These are phyloP conservation scores for Zygosaccharomyces bailii DNA, from an alignment of 805 yeast genomes.

Conservation along the genomic window DNA sequence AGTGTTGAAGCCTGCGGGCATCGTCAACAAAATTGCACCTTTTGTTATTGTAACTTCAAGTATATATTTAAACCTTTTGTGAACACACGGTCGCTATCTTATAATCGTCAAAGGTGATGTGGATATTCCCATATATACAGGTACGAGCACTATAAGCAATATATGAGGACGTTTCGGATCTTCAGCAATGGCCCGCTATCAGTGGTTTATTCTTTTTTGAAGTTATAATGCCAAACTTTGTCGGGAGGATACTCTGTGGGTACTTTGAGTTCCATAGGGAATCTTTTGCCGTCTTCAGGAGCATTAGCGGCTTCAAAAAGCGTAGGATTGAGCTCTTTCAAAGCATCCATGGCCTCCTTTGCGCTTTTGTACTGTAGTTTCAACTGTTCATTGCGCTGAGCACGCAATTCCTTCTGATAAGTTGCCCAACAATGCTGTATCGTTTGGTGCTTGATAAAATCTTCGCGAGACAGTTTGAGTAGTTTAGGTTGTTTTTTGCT, in stretches of 20 bases:
- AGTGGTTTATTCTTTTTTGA: slow-evolving; percentile 10
- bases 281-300: slow-evolving; percentile 54
- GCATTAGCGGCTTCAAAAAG: slow-evolving; percentile 62
- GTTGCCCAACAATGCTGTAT: slow-evolving; percentile 80
- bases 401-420: slow-evolving; percentile 51
- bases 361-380: slow-evolving; percentile 63
- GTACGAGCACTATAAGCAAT: neutral
- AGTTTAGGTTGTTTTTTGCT: slow-evolving; percentile 83
- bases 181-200: neutral
- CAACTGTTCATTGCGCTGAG: slow-evolving; percentile 42
- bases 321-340: slow-evolving; percentile 48
- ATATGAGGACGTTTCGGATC: neutral
- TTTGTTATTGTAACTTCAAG: neutral
- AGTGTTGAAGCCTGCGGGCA: neutral
- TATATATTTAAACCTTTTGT: neutral
- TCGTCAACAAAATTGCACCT: neutral
- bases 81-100: neutral
- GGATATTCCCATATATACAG: neutral
- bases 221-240: slow-evolving; percentile 68
- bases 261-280: slow-evolving; percentile 78
- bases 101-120: neutral
- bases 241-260: slow-evolving; percentile 90
- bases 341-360: slow-evolving; percentile 66
- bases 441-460: slow-evolving; percentile 76
- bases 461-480: slow-evolving; percentile 67